Conservation (phyloP, 2,329 filamentous ascomycete genomes). For the Aspergillus carbonarius region DNA sequence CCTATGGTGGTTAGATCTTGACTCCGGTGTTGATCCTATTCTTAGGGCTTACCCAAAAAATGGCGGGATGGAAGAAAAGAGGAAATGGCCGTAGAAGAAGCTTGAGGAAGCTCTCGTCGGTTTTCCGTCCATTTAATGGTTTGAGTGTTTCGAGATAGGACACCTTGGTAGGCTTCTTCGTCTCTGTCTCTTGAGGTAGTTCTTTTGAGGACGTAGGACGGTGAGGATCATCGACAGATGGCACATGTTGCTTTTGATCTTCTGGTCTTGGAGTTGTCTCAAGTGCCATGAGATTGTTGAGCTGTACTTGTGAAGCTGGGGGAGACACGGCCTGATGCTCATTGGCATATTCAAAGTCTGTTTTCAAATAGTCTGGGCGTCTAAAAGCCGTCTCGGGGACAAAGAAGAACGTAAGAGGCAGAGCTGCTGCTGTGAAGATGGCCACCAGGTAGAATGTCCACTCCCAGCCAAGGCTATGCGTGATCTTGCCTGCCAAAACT, state of each 20-base stretch:
- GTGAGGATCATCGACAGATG: background rate
- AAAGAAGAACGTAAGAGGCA: slow-evolving; percentile 73
- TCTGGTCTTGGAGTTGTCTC: slow-evolving; percentile 11
- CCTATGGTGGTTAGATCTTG: slow-evolving; percentile 32
- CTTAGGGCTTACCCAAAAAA: slow-evolving; percentile 66
- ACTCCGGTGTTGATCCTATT: background rate
- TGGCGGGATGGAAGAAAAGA: slow-evolving; percentile 78
- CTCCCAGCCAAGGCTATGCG: slow-evolving; percentile 70
- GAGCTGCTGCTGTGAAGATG: slow-evolving; percentile 71
- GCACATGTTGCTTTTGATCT: slow-evolving; percentile 10
- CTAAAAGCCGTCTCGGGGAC: slow-evolving; percentile 82
- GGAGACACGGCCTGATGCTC: slow-evolving; percentile 16
- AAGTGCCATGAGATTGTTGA: slow-evolving; percentile 1
- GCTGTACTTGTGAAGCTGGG: slow-evolving; percentile 12
- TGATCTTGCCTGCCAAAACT: slow-evolving; percentile 87
- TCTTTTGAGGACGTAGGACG: background rate
- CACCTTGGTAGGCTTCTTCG: slow-evolving; percentile 46
- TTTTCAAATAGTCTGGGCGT: slow-evolving; percentile 66
- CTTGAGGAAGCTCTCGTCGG: slow-evolving; percentile 69
- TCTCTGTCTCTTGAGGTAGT: slow-evolving; percentile 5
- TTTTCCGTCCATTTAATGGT: slow-evolving; percentile 79
- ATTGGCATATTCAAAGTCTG: slow-evolving; percentile 57
- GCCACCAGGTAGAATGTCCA: slow-evolving; percentile 89
- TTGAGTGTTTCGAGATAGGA: slow-evolving; percentile 62
- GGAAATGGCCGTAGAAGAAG: slow-evolving; percentile 72